A percentile compares a stretch with the other conserved stretches of the same genome.
These are phyloP conservation scores for Coemansia sp. DNA, from an alignment of 192 early-diverging fungal species.

Conservation along the genomic window DNA sequence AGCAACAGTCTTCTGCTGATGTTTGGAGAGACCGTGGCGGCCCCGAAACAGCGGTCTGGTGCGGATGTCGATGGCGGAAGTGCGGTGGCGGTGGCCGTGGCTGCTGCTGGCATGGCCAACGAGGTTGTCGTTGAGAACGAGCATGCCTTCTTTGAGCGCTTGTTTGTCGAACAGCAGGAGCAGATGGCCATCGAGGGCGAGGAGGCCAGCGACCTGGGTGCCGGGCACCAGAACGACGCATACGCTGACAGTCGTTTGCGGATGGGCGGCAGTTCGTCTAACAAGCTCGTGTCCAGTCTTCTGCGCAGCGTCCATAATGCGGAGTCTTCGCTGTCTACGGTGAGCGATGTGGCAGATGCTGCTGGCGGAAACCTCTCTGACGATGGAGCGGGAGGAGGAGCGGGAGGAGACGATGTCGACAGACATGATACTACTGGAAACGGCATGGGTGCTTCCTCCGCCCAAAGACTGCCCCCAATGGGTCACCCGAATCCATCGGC, in stretches of 20 bases:
- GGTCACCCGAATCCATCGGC: background rate
- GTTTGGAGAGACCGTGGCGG: slow-evolving; percentile 49
- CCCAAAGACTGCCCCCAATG: background rate
- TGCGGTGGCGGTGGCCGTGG: slow-evolving; percentile 50
- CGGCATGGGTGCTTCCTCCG: background rate
- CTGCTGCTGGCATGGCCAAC: slow-evolving; percentile 55
- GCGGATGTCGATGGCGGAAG: slow-evolving; percentile 54
- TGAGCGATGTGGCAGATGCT: slow-evolving; percentile 24
- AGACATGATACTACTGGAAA: background rate
- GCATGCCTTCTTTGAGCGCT: slow-evolving; percentile 82
- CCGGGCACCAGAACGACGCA: slow-evolving; percentile 3
- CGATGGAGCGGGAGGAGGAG: slow-evolving; percentile 21
- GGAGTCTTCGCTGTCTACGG: slow-evolving; percentile 46
- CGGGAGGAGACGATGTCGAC: background rate
- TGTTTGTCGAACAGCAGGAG: slow-evolving; percentile 67
- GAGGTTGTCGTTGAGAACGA: slow-evolving; percentile 82
- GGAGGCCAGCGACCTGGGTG: slow-evolving; percentile 19
- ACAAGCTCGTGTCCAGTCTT: slow-evolving; percentile 28
- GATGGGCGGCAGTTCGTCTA: slow-evolving; percentile 16
- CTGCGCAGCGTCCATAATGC: slow-evolving; percentile 33
- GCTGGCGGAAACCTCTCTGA: slow-evolving; percentile 42
- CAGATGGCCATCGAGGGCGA: slow-evolving; percentile 60
- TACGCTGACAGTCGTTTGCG: slow-evolving; percentile 13
- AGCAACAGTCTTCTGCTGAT: slow-evolving; percentile 30
- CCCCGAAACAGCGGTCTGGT: slow-evolving; percentile 64